Evolutionary conservation across 345 rosid species (phyloP).

Genomic region (Firmiana major): DNA sequence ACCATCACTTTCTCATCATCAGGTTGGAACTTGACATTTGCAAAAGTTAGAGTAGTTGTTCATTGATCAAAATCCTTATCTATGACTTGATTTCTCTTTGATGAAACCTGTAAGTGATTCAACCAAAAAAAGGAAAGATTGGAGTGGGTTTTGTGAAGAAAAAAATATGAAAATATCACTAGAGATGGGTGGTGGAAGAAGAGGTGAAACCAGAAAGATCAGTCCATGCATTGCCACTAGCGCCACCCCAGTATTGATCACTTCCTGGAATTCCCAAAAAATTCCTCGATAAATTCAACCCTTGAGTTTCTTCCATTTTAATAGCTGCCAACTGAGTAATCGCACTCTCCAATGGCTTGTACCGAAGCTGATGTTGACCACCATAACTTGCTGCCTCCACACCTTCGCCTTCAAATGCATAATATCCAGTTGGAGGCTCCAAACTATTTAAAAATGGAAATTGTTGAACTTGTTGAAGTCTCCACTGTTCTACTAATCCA

Average conservation of each 20-base stretch:
- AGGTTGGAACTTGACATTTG: neutral
- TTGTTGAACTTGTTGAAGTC: conserved; percentile 38
- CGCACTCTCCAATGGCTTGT: conserved; percentile 30
- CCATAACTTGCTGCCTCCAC: conserved; percentile 21
- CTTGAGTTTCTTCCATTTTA: conserved; percentile 41
- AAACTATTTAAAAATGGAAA: conserved; percentile 37
- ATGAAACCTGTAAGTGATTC: conserved; percentile 14
- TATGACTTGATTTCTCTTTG: conserved; percentile 15
- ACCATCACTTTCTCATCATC: neutral
- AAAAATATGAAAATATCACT: conserved; percentile 22
- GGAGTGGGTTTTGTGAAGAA: neutral
- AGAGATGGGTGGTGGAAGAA: conserved; percentile 40
- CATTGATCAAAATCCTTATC: conserved; percentile 1
- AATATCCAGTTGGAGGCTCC: conserved; percentile 28
- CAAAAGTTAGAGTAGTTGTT: conserved; percentile 19
- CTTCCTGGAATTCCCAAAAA: conserved; percentile 36
- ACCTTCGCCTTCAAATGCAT: conserved; percentile 31
- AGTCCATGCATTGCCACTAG: conserved; percentile 41
- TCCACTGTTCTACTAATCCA: conserved; percentile 45
- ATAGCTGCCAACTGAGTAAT: conserved; percentile 16
- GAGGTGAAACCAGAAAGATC: conserved; percentile 43
- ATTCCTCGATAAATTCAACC: conserved; percentile 43
- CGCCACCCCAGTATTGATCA: conserved; percentile 39
- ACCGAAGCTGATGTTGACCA: conserved; percentile 20
- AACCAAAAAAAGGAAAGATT: neutral